Conservation (phyloP, 495 filamentous ascomycete genomes). For the Amphirosellinia nigrospora region DNA sequence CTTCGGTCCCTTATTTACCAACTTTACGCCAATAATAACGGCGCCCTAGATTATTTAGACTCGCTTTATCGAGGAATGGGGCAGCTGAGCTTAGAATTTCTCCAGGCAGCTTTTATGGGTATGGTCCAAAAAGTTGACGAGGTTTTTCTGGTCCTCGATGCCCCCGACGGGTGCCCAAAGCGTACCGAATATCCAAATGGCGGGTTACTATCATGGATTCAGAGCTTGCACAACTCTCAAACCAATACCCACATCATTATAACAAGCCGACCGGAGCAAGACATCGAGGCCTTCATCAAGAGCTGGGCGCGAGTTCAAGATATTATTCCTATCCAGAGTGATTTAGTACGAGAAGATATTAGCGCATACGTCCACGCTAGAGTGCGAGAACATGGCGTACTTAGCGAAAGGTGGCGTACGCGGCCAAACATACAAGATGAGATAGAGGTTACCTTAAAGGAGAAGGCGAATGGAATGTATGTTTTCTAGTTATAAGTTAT, state of each 20-base stretch:
- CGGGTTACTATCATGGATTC: conserved; percentile 4
- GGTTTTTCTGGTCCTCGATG: conserved; percentile 3
- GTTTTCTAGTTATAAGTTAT: not conserved
- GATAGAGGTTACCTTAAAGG: not conserved
- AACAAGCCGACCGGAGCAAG: conserved; percentile 9
- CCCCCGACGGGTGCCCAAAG: not conserved
- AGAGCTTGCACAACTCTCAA: not conserved
- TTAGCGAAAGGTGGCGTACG: not conserved
- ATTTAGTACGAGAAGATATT: not conserved
- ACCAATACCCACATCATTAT: not conserved
- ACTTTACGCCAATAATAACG: not conserved
- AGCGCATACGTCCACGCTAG: not conserved
- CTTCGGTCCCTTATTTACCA: conserved; percentile 3
- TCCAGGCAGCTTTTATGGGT: not conserved
- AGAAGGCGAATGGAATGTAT: conserved; percentile 11
- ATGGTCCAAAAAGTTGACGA: not conserved
- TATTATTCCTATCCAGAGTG: not conserved
- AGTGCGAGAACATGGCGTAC: not conserved
- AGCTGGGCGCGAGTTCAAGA: not conserved
- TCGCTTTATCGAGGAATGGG: not conserved
- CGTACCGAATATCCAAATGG: not conserved
- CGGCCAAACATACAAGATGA: not conserved
- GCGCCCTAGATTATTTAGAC: not conserved
- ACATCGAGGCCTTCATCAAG: not conserved
- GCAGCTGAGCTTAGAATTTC: not conserved